Base-by-base conservation (phyloP, 345 rosid genomes). In the Aurinia saxatilis region DNA sequence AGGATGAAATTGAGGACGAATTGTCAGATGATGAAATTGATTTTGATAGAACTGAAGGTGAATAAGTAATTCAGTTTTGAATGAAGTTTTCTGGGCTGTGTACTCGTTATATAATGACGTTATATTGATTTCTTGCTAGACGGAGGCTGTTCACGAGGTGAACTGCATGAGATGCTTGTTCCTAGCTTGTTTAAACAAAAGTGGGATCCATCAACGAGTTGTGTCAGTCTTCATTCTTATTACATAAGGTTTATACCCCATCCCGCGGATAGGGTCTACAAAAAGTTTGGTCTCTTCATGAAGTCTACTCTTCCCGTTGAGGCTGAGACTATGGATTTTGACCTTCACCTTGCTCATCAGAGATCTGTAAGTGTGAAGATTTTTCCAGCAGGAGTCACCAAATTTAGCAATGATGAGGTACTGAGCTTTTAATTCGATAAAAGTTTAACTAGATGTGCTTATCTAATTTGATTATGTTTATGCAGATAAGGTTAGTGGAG, bases 261-360 rank as follows among this genome's bases (percentile, higher is more conserved):
- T 68, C 98, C 96, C 10, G 70, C 60, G 9, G 98, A 92, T 67
- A 82, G 96, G 75, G 71, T 49, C 68, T 92, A 92, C 72, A 80
- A 73, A 67, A 69, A 80, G 63, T 92, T 92, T 65, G 81, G 87
- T 70, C 86, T 88, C 69, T 92, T 92, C 76, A 53, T 88, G 21
- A 92, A 80, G 79, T 74, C 73, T 59, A 79, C 86, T 56, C 90
- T 92, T 29, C 98, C 98, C 1, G 4, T 14, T 50, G 98, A 92
- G 75, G 96, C 90, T 65, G 88, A 79, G 77, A 68, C 63, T 73
- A 67, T 92, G 85, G 78, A 84, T 48, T 56, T 86, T 10, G 92
- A 88, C 46, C 96, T 92, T 65, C 98, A 92, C 76, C 85, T 92
- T 72, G 88, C 92, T 63, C 85, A 57, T 61, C 81, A 89, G 61